phyloP scores from a whole-genome alignment of 2,329 filamentous ascomycete genomes.

The Monosporascus sp. region DNA sequence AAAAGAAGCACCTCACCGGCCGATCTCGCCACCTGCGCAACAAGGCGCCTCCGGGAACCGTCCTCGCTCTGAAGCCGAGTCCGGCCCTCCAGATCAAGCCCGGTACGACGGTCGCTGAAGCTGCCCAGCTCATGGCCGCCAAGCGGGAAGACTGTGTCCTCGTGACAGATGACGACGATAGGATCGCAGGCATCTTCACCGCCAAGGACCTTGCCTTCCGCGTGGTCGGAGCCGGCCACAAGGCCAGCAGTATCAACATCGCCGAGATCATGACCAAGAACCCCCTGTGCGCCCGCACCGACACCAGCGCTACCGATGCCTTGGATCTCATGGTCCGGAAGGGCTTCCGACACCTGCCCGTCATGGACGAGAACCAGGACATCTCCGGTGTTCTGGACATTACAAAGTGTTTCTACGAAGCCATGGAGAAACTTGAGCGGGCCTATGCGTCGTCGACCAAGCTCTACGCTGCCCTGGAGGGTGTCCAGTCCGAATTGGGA shows the following conservation, averaged over 20 bases:
- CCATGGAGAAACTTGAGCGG: conserved; percentile 98
- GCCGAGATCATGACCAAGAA: conserved; percentile 99
- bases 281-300: conserved; percentile 91
- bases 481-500: conserved; percentile 93
- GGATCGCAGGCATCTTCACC: conserved; percentile 97
- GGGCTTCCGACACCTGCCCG: conserved; percentile 92
- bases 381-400: conserved; percentile 98
- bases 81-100: conserved; percentile 97
- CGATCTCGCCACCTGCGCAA: conserved; percentile 82
- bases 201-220: conserved; percentile 98
- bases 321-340: conserved; percentile 97
- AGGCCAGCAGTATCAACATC: conserved; percentile 86
- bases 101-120: conserved; percentile 86
- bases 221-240: conserved; percentile 85
- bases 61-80: conserved; percentile 91
- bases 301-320: conserved; percentile 96
- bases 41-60: conserved; percentile 93
- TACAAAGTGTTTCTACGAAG: conserved; percentile 99
- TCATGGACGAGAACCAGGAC: conserved; percentile 99
- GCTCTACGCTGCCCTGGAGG: conserved; percentile 93
- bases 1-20: conserved; percentile 81
- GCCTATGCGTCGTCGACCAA: conserved; percentile 98
- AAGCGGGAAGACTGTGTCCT: conserved; percentile 98
- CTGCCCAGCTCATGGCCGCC: conserved; percentile 96
- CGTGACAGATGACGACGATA: conserved; percentile 95